Evolutionary conservation across 1,284 basidiomycete genomes (phyloP), one percentile per base, ranked within the genome.

Genomic region (Thecaphora thlaspeos): DNA sequence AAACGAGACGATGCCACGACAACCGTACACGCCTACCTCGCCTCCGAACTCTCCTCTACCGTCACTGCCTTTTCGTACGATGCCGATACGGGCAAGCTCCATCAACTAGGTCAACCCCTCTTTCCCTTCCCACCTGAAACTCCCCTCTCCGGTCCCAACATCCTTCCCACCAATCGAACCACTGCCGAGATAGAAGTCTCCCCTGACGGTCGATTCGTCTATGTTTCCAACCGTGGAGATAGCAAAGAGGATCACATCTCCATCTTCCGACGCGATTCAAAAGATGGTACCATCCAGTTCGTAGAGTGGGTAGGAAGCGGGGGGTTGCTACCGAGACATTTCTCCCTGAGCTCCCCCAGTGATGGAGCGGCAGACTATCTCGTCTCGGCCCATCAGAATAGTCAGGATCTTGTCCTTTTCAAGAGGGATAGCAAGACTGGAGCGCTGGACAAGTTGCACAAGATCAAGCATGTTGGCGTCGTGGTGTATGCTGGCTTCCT

Each of bases 401-500:
- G 54, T 18, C 50, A 63, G 38, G 61, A 62, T 22, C 47, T 68
- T 14, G 58, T 70, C 41, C 22, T 73, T 2, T 66, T 70, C 40
- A 19, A 44, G 4, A 38, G 71, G 12, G 52, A 70, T 41, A 9
- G 11, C 0, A 18, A 24, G 30, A 48, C 46, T 0, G 70, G 69
- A 0, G 21, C n/a, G 19, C 46, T 73, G 28, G 43, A 32, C 5
- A 63, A 53, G 46, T 43, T 45, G 0, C 32, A 43, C 11, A 50
- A 34, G 8, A 18, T 18, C 32, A 3, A 26, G 8, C 40, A 54
- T 22, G 50, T 62, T 5, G 64, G 62, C 2, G 48, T 36, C 34
- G 57, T 66, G 5, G 61, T 57, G 3, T 70, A 65, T 32, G 50
- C 65, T 17, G 68, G 68, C 22, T 70, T 70, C 64, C 61, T n/a